A percentile compares a stretch with the other conserved stretches of the same genome.
These are phyloP conservation scores for Fusarium redolens DNA, from an alignment of 2,329 filamentous ascomycete species.

Conservation along the genomic window DNA sequence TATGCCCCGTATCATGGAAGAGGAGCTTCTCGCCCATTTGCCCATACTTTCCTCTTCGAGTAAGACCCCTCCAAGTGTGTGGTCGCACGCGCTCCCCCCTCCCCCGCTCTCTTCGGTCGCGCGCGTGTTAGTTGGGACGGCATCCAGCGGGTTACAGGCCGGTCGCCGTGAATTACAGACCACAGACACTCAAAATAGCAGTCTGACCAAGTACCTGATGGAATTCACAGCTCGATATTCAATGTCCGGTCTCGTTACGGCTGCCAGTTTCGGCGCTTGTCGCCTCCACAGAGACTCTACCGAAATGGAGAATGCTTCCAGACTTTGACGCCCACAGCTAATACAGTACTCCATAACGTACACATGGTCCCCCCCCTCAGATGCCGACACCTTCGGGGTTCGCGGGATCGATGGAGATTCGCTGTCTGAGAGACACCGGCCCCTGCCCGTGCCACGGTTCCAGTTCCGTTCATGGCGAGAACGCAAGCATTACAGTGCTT, in stretches of 20 bases:
- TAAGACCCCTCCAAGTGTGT: conserved; percentile 31
- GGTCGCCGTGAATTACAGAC: conserved; percentile 11
- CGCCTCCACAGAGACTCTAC: not conserved
- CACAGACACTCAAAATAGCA: not conserved
- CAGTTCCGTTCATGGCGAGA: conserved; percentile 30
- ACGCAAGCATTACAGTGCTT: conserved; percentile 6
- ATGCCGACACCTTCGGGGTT: conserved; percentile 45
- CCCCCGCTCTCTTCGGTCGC: conserved; percentile 25
- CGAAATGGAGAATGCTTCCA: conserved; percentile 20
- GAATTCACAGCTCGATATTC: not conserved
- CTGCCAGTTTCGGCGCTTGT: conserved; percentile 14
- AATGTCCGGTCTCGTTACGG: conserved; percentile 11
- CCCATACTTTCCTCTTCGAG: conserved; percentile 41
- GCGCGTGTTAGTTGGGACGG: conserved; percentile 19
- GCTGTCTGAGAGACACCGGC: conserved; percentile 26
- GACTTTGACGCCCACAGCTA: conserved; percentile 15
- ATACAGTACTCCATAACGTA: conserved; percentile 17
- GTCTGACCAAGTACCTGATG: conserved; percentile 5
- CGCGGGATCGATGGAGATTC: conserved; percentile 45
- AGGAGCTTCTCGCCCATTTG: conserved; percentile 12
- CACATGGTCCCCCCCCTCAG: conserved; percentile 11
- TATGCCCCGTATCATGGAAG: conserved; percentile 39
- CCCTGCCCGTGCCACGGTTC: conserved; percentile 31
- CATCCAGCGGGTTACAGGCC: conserved; percentile 30
- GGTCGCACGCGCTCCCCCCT: conserved; percentile 31